These are phyloP conservation scores for Acer saccharum DNA, from an alignment of 345 rosid genomes.

Conservation along the genomic window DNA sequence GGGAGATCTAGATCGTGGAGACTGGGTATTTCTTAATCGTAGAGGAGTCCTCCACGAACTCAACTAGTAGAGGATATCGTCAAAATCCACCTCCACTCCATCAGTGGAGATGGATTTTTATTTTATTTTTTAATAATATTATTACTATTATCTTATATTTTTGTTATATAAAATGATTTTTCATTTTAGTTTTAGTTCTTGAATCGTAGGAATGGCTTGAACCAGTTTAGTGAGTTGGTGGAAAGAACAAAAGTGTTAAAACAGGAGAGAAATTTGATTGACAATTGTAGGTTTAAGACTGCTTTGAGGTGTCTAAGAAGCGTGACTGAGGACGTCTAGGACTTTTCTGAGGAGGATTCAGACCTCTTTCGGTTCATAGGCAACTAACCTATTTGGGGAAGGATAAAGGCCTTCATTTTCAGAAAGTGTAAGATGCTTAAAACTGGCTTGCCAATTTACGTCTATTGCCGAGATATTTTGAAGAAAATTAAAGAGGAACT, in stretches of 20 bases:
- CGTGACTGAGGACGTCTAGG: conserved; percentile 10
- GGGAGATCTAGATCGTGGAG: too few species aligned
- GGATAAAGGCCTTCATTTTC: conserved; percentile 45
- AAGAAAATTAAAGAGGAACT: conserved; percentile 42
- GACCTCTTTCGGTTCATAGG: conserved; percentile 40
- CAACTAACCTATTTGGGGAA: conserved; percentile 48
- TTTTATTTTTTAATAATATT: too few species aligned
- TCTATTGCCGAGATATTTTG: conserved; percentile 52
- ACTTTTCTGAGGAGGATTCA: conserved; percentile 11
- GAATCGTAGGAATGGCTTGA: background rate
- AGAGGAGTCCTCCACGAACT: too few species aligned
- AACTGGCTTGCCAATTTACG: conserved; percentile 75
- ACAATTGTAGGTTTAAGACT: conserved; percentile 44
- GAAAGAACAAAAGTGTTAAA: conserved; percentile 32
- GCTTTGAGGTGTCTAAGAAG: conserved; percentile 48
- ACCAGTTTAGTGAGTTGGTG: background rate
- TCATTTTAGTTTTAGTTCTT: too few species aligned
- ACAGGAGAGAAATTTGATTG: conserved; percentile 40
- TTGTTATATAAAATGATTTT: too few species aligned
- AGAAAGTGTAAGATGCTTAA: conserved; percentile 76
- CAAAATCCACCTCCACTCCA: too few species aligned
- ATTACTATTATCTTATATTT: too few species aligned
- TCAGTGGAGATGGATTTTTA: too few species aligned
- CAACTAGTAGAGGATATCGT: too few species aligned
- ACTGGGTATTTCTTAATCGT: too few species aligned